Conservation (phyloP, 768 basidiomycete species). For the Hemileccinum impolitum region DNA sequence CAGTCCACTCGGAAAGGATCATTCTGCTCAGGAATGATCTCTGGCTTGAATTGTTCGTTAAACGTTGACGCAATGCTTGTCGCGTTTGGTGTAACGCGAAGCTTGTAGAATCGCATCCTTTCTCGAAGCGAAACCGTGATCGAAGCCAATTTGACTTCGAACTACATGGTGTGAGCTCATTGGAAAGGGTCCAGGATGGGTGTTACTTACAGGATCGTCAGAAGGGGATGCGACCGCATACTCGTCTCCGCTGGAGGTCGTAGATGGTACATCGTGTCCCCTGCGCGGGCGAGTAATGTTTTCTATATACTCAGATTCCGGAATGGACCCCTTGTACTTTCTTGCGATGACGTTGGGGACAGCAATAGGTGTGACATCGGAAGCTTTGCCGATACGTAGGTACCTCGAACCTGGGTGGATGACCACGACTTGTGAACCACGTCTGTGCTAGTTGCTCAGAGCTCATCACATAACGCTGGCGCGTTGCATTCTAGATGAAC, state of each 20-base stretch:
- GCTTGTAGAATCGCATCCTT: conserved; percentile 83
- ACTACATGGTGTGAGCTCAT: conserved; percentile 39
- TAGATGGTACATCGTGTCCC: conserved; percentile 23
- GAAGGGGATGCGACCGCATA: conserved; percentile 43
- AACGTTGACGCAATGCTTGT: conserved; percentile 69
- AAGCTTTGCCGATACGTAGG: conserved; percentile 71
- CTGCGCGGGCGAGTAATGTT: conserved; percentile 55
- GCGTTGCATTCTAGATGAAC: conserved; percentile 4
- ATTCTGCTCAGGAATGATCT: conserved; percentile 80
- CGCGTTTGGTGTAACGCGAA: conserved; percentile 69
- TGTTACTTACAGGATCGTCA: conserved; percentile 59
- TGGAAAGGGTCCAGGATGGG: background rate
- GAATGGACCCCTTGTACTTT: conserved; percentile 46
- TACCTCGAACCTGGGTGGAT: conserved; percentile 77
- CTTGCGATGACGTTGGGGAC: conserved; percentile 75
- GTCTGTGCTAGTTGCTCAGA: conserved; percentile 42
- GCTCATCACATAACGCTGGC: conserved; percentile 20
- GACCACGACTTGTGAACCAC: conserved; percentile 75
- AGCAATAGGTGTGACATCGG: conserved; percentile 66
- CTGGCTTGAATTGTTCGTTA: conserved; percentile 81
- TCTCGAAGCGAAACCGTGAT: conserved; percentile 73
- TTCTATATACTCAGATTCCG: conserved; percentile 42
- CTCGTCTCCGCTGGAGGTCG: conserved; percentile 43
- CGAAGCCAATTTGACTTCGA: conserved; percentile 71
- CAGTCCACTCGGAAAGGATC: conserved; percentile 84